Conservation (phyloP, 305 asterid species). For the Rubia balearica region DNA sequence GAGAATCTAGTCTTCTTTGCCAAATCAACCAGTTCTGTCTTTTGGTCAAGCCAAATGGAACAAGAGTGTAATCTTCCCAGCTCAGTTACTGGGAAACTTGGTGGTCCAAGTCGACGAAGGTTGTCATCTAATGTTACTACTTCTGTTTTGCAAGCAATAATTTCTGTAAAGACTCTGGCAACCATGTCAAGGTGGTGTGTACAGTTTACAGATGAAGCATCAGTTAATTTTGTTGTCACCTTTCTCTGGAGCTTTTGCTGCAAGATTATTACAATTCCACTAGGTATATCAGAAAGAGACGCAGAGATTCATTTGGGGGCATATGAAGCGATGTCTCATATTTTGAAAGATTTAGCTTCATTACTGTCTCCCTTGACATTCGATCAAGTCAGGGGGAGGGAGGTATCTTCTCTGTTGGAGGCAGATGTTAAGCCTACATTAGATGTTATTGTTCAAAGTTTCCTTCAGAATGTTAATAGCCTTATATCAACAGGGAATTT, state of each 20-base stretch:
- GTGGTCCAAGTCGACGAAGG: constrained; percentile 92
- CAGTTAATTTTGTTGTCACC: constrained; percentile 37
- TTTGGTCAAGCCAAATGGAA: constrained; percentile 42
- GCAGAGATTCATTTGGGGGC: constrained; percentile 75
- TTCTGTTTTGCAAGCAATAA: constrained; percentile 75
- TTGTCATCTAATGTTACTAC: constrained; percentile 56
- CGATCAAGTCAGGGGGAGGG: constrained; percentile 33
- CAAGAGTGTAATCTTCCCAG: constrained; percentile 53
- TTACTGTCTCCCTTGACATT: constrained; percentile 45
- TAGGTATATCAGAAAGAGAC: constrained; percentile 70
- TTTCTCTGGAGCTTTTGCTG: constrained; percentile 80
- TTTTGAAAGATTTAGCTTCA: constrained; percentile 45
- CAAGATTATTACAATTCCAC: constrained; percentile 50
- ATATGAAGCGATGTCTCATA: constrained; percentile 66
- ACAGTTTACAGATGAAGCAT: constrained; percentile 34
- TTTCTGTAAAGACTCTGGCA: constrained; percentile 60
- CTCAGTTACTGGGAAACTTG: constrained; percentile 72
- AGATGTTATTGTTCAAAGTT: constrained; percentile 52
- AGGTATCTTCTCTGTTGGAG: constrained; percentile 28
- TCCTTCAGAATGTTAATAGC: constrained; percentile 49
- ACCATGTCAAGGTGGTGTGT: constrained; percentile 56
- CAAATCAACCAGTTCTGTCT: constrained; percentile 53
- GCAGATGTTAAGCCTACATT: constrained; percentile 36
- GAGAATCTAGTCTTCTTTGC: constrained; percentile 59
- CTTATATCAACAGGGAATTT: constrained; percentile 57